A percentile compares a stretch with the other conserved stretches of the same genome.
Conservation (phyloP, 345 rosid genomes). For the Luvunga scandens region DNA sequence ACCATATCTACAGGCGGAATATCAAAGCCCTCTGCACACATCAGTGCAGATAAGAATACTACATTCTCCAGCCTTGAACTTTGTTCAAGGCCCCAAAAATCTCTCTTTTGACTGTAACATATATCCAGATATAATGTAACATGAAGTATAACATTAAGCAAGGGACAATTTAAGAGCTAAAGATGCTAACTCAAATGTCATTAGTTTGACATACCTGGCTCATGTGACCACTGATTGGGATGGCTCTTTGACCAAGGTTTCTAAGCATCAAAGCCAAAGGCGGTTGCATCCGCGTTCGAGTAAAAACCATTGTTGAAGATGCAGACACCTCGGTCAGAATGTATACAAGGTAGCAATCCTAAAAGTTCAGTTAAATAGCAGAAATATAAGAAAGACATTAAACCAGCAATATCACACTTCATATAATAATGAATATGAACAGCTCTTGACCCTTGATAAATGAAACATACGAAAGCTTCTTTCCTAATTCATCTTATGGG, state of each 20-base stretch:
- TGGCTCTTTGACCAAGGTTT: conserved; percentile 84
- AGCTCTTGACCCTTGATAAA: not conserved
- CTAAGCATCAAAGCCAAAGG: conserved; percentile 73
- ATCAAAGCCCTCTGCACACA: conserved; percentile 98
- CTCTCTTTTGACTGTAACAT: conserved; percentile 74
- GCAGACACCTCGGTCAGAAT: conserved; percentile 69
- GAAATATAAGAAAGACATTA: not conserved
- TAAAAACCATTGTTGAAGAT: conserved; percentile 86
- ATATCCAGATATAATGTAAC: conserved; percentile 4
- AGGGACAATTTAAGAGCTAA: not conserved
- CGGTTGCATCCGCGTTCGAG: conserved; percentile 94
- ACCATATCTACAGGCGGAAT: conserved; percentile 93
- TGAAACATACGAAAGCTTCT: not conserved
- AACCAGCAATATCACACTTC: not conserved
- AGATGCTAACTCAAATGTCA: not conserved
- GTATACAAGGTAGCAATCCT: conserved; percentile 95
- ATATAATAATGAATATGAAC: not conserved
- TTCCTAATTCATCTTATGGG: not conserved
- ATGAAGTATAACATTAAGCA: not conserved
- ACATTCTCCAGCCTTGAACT: conserved; percentile 94
- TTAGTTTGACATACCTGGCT: conserved; percentile 51
- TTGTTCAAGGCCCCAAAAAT: conserved; percentile 89
- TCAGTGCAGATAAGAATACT: conserved; percentile 90
- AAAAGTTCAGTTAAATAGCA: conserved; percentile 19
- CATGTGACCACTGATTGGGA: conserved; percentile 98